A percentile compares a stretch with the other conserved stretches of the same genome.
phyloP scores from a whole-genome alignment of 352 stramenopile genomes.

The Paralagenidium karlingii region DNA sequence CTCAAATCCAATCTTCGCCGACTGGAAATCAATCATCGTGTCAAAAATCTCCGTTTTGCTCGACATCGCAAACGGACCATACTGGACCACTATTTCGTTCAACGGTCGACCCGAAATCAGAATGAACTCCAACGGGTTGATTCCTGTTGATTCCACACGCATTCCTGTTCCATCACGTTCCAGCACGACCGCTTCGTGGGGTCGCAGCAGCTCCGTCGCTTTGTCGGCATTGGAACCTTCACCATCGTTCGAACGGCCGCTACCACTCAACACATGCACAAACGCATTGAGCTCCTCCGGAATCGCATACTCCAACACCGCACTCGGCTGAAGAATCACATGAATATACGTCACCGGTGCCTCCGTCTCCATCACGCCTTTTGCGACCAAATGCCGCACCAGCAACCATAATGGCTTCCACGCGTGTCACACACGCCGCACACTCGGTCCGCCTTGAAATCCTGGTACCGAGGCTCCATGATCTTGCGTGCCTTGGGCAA shows the following conservation, averaged over 20 bases:
- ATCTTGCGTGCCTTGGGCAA: constrained; percentile 27
- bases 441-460: constrained; percentile 24
- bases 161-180: constrained; percentile 33
- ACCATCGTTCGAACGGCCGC: too few relatives aligned
- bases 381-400: constrained; percentile 32
- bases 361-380: constrained; percentile 34
- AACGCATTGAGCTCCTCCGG: constrained; percentile 17
- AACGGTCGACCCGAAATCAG: constrained; percentile 39
- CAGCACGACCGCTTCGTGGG: constrained; percentile 32
- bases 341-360: constrained; percentile 39
- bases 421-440: constrained; percentile 17
- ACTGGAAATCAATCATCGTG: constrained; percentile 40
- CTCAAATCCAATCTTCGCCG: constrained; percentile 48
- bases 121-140: constrained; percentile 39
- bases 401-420: constrained; percentile 25
- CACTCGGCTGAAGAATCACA: constrained; percentile 22
- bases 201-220: not conserved
- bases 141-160: constrained; percentile 13
- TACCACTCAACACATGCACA: constrained; percentile 9
- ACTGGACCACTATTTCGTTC: constrained; percentile 46
- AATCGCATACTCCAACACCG: constrained; percentile 14
- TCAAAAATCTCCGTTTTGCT: constrained; percentile 34
- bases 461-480: constrained; percentile 35
- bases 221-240: too few relatives aligned
- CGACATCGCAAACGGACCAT: constrained; percentile 66